Base-by-base conservation (phyloP, 169 alveolate species). In the Eimeria praecox region DNA sequence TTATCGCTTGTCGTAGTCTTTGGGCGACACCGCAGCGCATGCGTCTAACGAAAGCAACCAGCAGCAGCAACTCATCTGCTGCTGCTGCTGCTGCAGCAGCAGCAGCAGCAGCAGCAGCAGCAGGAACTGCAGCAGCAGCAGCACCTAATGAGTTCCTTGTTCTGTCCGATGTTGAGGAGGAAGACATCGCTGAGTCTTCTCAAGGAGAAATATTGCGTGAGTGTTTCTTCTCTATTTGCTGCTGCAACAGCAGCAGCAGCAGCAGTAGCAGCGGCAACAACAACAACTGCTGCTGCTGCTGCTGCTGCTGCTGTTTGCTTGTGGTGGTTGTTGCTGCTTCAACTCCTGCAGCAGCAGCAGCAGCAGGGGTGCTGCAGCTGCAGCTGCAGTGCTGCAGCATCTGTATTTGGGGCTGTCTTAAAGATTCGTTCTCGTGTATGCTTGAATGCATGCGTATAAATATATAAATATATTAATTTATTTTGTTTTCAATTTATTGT, bases 21-120 rank as follows among this genome's bases (percentile, higher is more conserved):
- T 82, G 90, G 90, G 24, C 90, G 8, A 44, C 90, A n/a, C 75
- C 42, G 35, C 90, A 52, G 46, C 90, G 73, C 90, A 82, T 82
- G 90, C 90, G 90, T 35, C 75, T 82, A 46, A 52, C 90, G 24
- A 82, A 82, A 40, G n/a, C 44, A 5, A n/a, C 27, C 18, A 56
- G 20, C 27, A n/a, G n/a, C 18, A 56, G 20, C 27, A 56, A 56
- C 66, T 16, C 66, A 56, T 8, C 18, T 56, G 66, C 66, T 9
- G 24, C 66, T 9, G 66, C 66, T 8, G 82, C 52, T 8, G 82
- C 82, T 8, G 46, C 75, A 49, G 71, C 90, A 16, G 90, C 73
- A 49, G 49, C 33, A 5, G 9, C 73, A 49, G 73, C 2, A 46
- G 90, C 90, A 82, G 71, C 30, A 46, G 75, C 30, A 16, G 30